Percentiles rank a stretch among this genome's conserved stretches.
Evolutionary conservation across 1,139 yeast genomes (phyloP).

Genomic region (Groenewaldozyma auringiensis): DNA sequence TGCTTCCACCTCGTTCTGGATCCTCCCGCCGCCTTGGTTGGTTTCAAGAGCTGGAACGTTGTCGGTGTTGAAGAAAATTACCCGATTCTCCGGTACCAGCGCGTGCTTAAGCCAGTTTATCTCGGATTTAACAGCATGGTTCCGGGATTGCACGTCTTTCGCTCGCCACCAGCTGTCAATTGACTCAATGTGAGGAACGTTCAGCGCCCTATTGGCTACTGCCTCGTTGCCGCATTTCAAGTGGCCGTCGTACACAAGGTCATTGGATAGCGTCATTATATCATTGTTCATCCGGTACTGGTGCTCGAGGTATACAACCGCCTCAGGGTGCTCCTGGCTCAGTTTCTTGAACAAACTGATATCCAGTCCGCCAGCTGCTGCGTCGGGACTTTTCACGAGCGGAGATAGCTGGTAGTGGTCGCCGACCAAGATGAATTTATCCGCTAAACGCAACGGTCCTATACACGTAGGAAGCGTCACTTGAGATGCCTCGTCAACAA

Average conservation of each 20-base stretch:
- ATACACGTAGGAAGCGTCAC: slow-evolving; percentile 83
- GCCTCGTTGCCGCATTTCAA: slow-evolving; percentile 63
- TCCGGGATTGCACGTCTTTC: no score
- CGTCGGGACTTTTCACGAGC: slow-evolving; percentile 53
- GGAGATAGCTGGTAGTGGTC: slow-evolving; percentile 94
- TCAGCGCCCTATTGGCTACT: slow-evolving; percentile 53
- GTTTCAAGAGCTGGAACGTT: slow-evolving; percentile 52
- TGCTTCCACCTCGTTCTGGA: slow-evolving; percentile 69
- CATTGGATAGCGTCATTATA: slow-evolving; percentile 76
- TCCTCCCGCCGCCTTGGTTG: slow-evolving; percentile 48
- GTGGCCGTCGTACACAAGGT: slow-evolving; percentile 64
- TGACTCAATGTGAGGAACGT: slow-evolving; percentile 24
- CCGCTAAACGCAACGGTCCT: slow-evolving; percentile 76
- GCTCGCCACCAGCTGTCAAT: slow-evolving; percentile 13
- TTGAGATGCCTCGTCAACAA: slow-evolving; percentile 95
- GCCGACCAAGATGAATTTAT: slow-evolving; percentile 82
- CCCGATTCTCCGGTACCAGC: slow-evolving; percentile 39
- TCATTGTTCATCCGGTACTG: slow-evolving; percentile 94
- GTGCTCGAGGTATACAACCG: slow-evolving; percentile 64
- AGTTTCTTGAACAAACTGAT: slow-evolving; percentile 67
- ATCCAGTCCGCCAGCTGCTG: slow-evolving; percentile 54
- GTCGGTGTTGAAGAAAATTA: slow-evolving; percentile 76
- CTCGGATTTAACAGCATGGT: background rate
- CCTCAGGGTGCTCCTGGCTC: slow-evolving; percentile 62
- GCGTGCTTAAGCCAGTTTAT: slow-evolving; percentile 41